Evolutionary conservation across 2,329 filamentous ascomycete species (phyloP).

Genomic region (Hymenotorrendiella dingleyae): DNA sequence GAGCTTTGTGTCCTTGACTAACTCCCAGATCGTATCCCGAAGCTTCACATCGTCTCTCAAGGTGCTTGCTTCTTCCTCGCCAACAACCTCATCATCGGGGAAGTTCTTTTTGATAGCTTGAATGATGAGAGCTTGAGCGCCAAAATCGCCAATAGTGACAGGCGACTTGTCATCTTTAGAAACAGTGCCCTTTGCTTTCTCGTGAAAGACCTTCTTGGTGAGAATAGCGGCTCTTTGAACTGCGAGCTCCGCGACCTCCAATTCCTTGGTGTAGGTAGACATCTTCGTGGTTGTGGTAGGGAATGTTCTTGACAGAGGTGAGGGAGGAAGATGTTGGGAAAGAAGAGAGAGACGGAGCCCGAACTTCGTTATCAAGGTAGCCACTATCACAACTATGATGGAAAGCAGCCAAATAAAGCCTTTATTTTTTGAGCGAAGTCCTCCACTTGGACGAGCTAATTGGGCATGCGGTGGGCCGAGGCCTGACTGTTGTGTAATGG

Average conservation of each 20-base stretch:
- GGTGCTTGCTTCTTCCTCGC: constrained; percentile 84
- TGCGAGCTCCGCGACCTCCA: constrained; percentile 77
- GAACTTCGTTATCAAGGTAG: constrained; percentile 24
- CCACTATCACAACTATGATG: constrained; percentile 26
- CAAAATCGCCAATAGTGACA: constrained; percentile 96
- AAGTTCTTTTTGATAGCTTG: constrained; percentile 84
- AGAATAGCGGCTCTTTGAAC: constrained; percentile 77
- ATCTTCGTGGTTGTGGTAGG: constrained; percentile 29
- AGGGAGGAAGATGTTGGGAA: constrained; percentile 26
- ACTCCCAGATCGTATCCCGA: constrained; percentile 73
- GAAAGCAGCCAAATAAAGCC: constrained; percentile 21
- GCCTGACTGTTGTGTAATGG: constrained; percentile 8
- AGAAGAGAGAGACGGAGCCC: constrained; percentile 26
- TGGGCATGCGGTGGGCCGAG: constrained; percentile 7
- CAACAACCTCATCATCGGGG: constrained; percentile 84
- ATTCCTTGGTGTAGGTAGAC: constrained; percentile 63
- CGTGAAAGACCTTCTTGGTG: constrained; percentile 73
- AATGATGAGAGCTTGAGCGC: constrained; percentile 94
- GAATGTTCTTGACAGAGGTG: constrained; percentile 16
- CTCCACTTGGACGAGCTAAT: background rate
- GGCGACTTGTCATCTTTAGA: constrained; percentile 94
- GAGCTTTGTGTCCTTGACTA: constrained; percentile 69
- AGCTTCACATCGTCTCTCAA: constrained; percentile 67
- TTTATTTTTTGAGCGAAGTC: background rate
- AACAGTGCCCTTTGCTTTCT: constrained; percentile 89